Evolutionary conservation across 2,329 filamentous ascomycete species (phyloP), one percentile per base, ranked within the genome.

Genomic region (Epichloe aotearoae): DNA sequence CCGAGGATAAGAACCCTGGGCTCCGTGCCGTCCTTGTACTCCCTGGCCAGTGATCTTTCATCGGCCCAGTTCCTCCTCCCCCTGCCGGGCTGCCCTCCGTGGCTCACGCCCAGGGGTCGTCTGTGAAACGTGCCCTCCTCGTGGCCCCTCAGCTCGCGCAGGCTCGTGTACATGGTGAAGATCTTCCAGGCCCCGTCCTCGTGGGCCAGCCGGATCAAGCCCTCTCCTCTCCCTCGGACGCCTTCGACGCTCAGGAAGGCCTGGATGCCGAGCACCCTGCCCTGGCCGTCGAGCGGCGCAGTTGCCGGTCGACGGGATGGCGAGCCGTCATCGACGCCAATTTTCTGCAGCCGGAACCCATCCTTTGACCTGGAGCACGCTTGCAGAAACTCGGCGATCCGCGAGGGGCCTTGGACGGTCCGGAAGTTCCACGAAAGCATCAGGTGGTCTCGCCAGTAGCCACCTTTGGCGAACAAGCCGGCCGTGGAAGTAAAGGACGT

Each of bases 1-100:
- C 80, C 80, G 34, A 86, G 62, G 17, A 86, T 73, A 4, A 86
- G 53, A 0, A 85, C 82, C 0, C 69, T 65, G 0, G 83, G 83
- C 2, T 82, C 70, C 0, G 49, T 55, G 2, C 63, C 67, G 30
- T 74, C 68, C 0, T 64, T 57, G 50, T 77, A 79, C 1, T 78
- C 70, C 0, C 59, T 59, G 23, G 78, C 74, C 0, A 66, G 64
- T 1, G 60, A 66, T 11, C 80, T 71, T 46, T 69, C 69, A 53
- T 83, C 77, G 4, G 71, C 65, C 76, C 82, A 86, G 57, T 84
- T 85, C 59, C 74, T 75, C 1, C 76, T 66, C 19, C 19, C 3
- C 19, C 19, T 19, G 2, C 70, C 73, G 0, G 64, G 61, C 49
- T 72, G 69, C 4, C 66, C 71, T 0, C 77, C 79, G 56, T 83